A percentile compares a stretch with the other conserved stretches of the same genome.
These are phyloP conservation scores for Botrytis cinerea DNA, from an alignment of 2,329 filamentous ascomycete species.

Conservation along the genomic window DNA sequence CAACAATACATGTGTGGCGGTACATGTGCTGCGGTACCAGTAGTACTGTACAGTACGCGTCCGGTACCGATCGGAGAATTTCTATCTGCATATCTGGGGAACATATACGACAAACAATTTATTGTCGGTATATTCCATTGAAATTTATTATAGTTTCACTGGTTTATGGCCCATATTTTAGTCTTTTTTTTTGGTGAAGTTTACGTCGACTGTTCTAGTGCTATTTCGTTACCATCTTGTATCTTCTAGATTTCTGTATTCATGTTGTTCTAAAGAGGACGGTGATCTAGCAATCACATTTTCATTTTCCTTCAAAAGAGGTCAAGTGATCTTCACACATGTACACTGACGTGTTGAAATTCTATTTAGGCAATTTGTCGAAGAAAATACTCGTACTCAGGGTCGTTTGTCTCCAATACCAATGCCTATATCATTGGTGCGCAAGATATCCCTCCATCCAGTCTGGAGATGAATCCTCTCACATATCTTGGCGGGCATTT, in stretches of 20 bases:
- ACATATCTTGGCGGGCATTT: not conserved
- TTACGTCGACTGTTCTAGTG: not conserved
- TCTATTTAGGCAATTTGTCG: not conserved
- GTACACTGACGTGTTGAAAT: not conserved
- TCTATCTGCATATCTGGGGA: not conserved
- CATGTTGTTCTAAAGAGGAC: not conserved
- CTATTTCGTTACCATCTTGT: not conserved
- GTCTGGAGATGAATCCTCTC: not conserved
- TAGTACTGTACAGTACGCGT: not conserved
- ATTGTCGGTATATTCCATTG: not conserved
- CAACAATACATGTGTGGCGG: not conserved
- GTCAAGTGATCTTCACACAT: not conserved
- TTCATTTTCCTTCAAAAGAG: not conserved
- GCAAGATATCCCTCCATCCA: not conserved
- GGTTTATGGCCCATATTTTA: not conserved
- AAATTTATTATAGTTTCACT: too few species aligned
- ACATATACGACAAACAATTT: not conserved
- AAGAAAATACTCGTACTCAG: not conserved
- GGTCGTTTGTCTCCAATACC: not conserved
- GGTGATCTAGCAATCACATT: not conserved
- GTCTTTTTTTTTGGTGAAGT: not conserved
- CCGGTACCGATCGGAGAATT: conserved; percentile 1
- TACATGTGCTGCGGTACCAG: not conserved
- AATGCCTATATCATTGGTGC: conserved; percentile 1
- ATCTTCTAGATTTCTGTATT: not conserved